Evolutionary conservation across 148 eudicot genomes (phyloP).

Genomic region (Nepenthes mirabilis): DNA sequence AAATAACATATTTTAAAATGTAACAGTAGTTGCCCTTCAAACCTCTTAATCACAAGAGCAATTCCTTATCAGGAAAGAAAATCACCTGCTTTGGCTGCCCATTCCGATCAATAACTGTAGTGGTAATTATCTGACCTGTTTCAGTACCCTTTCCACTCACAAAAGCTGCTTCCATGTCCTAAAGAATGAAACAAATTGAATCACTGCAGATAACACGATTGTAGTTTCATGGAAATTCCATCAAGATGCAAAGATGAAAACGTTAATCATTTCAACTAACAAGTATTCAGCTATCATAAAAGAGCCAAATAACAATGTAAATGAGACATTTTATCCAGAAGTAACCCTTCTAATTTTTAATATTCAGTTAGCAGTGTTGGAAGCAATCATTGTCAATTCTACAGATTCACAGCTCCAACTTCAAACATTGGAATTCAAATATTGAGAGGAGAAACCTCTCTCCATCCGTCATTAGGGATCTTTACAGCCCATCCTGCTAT

Average conservation of each 20-base stretch:
- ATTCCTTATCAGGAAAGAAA: neutral
- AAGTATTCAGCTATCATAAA: neutral
- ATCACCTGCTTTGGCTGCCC: constrained; percentile 75
- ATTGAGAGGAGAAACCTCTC: no score
- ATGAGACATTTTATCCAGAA: no score
- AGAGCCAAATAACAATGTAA: no score
- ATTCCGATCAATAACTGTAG: constrained; percentile 52
- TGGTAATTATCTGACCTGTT: constrained; percentile 74
- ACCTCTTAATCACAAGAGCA: neutral
- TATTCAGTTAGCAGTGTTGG: no score
- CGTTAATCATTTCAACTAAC: neutral
- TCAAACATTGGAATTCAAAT: no score
- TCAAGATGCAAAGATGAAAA: neutral
- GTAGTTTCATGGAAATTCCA: neutral
- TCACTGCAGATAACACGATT: neutral
- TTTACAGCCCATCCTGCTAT: no score
- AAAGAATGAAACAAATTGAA: neutral
- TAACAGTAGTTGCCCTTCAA: neutral
- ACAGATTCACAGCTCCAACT: no score
- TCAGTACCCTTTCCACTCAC: constrained; percentile 76
- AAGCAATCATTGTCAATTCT: no score
- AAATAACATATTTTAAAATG: neutral
- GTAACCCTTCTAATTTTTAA: no score
- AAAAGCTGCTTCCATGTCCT: constrained; percentile 63
- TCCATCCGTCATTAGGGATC: no score